Conservation (phyloP, 805 yeast genomes). For the Teunomyces stri region DNA sequence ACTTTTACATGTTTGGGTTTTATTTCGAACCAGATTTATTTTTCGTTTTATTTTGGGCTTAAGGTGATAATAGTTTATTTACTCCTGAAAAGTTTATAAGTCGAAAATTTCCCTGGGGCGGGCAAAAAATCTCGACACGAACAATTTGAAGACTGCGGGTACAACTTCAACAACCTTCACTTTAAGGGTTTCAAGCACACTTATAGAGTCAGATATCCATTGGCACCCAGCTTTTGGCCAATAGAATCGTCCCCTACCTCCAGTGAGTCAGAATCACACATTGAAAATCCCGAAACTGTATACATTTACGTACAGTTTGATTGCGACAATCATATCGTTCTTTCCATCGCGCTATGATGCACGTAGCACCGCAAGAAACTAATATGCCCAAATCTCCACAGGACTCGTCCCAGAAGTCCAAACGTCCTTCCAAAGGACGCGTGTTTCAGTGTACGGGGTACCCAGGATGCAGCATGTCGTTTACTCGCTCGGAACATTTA, state of each 20-base stretch:
- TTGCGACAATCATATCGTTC: not conserved
- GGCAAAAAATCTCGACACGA: not conserved
- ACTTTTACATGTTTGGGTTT: slow-evolving; percentile 1
- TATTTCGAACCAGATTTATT: slow-evolving; percentile 1
- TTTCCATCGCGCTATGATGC: not conserved
- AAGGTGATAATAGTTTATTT: slow-evolving; percentile 1
- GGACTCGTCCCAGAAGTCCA: slow-evolving; percentile 14
- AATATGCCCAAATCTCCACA: slow-evolving; percentile 3
- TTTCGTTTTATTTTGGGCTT: slow-evolving; percentile 1
- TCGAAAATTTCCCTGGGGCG: slow-evolving; percentile 3
- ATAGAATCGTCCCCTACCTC: not conserved
- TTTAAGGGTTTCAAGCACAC: not conserved
- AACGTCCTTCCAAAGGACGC: slow-evolving; percentile 50
- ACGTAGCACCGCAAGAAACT: not conserved
- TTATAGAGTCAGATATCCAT: not conserved
- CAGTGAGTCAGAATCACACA: not conserved
- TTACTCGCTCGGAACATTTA: slow-evolving; percentile 87
- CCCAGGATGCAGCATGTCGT: slow-evolving; percentile 83
- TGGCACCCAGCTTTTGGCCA: not conserved
- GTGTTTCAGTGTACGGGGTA: slow-evolving; percentile 84
- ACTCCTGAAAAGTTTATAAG: slow-evolving; percentile 4
- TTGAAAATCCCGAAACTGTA: not conserved
- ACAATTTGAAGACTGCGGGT: not conserved
- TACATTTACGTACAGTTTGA: not conserved
- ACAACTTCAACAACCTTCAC: not conserved